Conservation (phyloP, 805 yeast genomes). For the Schwanniomyces yamadae region DNA sequence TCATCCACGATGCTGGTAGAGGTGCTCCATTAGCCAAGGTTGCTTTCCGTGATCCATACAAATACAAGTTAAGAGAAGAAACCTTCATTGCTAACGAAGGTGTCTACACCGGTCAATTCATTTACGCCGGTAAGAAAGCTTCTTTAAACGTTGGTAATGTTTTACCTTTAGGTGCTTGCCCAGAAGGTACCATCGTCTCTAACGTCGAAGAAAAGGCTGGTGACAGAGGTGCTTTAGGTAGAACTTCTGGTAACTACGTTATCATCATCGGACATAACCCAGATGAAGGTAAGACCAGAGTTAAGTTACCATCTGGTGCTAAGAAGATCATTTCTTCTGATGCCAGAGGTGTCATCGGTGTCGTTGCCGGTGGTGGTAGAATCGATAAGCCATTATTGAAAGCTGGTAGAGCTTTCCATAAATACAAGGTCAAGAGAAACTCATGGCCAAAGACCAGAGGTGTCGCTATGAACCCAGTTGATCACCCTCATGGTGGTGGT, state of each 20-base stretch:
- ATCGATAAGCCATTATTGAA: conserved; percentile 98
- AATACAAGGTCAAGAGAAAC: conserved; percentile 99
- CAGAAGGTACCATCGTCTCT: conserved; percentile 99
- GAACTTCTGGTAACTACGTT: conserved; percentile 99
- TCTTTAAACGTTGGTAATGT: conserved; percentile 96
- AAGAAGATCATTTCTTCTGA: conserved; percentile 93
- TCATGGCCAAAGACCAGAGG: conserved; percentile 99
- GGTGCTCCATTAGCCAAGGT: conserved; percentile 99
- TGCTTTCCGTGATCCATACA: conserved; percentile 99
- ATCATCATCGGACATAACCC: conserved; percentile 99
- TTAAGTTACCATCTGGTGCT: conserved; percentile 98
- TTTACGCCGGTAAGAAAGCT: conserved; percentile 99
- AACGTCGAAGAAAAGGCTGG: conserved; percentile 98
- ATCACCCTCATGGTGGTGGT: conserved; percentile 97
- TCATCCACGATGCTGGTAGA: conserved; percentile 99
- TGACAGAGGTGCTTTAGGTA: conserved; percentile 99
- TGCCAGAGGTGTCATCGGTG: conserved; percentile 99
- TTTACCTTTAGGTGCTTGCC: conserved; percentile 93
- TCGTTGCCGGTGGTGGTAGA: conserved; percentile 99
- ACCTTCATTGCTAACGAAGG: conserved; percentile 99
- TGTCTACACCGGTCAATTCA: conserved; percentile 98
- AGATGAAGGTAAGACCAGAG: conserved; percentile 98
- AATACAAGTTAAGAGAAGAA: conserved; percentile 96
- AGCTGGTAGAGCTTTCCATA: conserved; percentile 99
- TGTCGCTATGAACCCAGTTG: conserved; percentile 99